These are phyloP conservation scores for Acacia concinna DNA, from an alignment of 331 rosid genomes.

Conservation along the genomic window DNA sequence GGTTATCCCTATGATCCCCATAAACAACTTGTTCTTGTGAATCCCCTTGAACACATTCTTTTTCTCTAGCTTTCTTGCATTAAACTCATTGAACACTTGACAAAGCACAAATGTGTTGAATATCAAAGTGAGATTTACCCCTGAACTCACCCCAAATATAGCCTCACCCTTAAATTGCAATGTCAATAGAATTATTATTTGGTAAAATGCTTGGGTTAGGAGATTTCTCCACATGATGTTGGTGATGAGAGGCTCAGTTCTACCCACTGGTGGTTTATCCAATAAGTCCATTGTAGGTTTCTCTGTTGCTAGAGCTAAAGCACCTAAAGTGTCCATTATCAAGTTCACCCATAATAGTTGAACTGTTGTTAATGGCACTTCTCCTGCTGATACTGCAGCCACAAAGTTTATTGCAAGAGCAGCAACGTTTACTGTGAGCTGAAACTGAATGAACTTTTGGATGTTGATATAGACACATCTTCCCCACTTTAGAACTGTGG, in stretches of 20 bases:
- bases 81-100: constrained; percentile 33
- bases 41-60: constrained; percentile 29
- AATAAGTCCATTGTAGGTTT: constrained; percentile 38
- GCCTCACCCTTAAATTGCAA: constrained; percentile 37
- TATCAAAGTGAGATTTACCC: constrained; percentile 42
- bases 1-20: constrained; percentile 12
- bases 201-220: constrained; percentile 42
- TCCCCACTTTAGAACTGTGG: constrained; percentile 45
- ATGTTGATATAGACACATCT: constrained; percentile 47
- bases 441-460: constrained; percentile 50
- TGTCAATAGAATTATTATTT: constrained; percentile 25
- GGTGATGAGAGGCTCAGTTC: constrained; percentile 46
- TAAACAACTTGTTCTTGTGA: constrained; percentile 15
- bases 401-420: constrained; percentile 43
- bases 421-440: constrained; percentile 36
- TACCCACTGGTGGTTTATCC: constrained; percentile 41
- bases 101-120: constrained; percentile 48
- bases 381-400: constrained; percentile 33
- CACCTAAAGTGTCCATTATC: constrained; percentile 43
- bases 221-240: constrained; percentile 54
- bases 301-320: constrained; percentile 42
- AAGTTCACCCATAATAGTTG: constrained; percentile 45
- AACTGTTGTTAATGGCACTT: constrained; percentile 40
- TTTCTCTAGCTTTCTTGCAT: constrained; percentile 29
- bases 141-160: constrained; percentile 35